phyloP scores from a whole-genome alignment of 257 asterid species.

The Salvia hispanica region DNA sequence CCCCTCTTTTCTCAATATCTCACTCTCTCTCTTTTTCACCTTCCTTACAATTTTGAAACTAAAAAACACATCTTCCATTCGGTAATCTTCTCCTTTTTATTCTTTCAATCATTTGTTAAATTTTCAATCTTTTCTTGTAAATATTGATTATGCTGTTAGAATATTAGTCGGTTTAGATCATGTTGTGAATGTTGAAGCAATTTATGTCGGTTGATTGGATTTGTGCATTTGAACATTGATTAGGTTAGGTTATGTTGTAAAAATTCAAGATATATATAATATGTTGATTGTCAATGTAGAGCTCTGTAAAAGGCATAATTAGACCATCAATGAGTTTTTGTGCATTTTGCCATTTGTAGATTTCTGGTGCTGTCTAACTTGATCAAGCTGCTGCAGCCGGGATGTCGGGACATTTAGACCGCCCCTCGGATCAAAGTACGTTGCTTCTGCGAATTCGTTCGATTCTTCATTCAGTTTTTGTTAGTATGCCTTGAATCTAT shows the following conservation, averaged over 20 bases:
- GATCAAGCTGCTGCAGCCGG: constrained; percentile 39
- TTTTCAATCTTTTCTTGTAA: neutral
- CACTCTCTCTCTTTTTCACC: constrained; percentile 25
- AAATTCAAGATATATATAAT: neutral
- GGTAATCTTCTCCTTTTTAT: constrained; percentile 13
- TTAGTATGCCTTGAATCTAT: too few relatives aligned
- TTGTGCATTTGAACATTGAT: too few relatives aligned
- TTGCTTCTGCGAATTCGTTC: neutral
- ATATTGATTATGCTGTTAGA: constrained; percentile 1
- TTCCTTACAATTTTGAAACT: constrained; percentile 28
- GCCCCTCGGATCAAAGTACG: constrained; percentile 53
- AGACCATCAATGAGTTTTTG: constrained; percentile 38
- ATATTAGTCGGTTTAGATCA: constrained; percentile 1
- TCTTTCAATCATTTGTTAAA: neutral
- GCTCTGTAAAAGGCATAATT: constrained; percentile 28
- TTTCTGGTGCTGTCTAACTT: constrained; percentile 11
- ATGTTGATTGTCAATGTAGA: constrained; percentile 16
- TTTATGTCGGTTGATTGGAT: too few relatives aligned
- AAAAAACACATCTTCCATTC: constrained; percentile 23
- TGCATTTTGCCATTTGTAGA: constrained; percentile 17
- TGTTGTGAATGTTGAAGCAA: constrained; percentile 8
- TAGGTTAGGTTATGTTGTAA: too few relatives aligned
- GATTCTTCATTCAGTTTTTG: neutral
- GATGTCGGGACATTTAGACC: constrained; percentile 66
- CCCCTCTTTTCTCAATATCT: neutral